Base-by-base conservation (phyloP, 192 early-diverging fungal genomes). In the Backusella tuberculispora region DNA sequence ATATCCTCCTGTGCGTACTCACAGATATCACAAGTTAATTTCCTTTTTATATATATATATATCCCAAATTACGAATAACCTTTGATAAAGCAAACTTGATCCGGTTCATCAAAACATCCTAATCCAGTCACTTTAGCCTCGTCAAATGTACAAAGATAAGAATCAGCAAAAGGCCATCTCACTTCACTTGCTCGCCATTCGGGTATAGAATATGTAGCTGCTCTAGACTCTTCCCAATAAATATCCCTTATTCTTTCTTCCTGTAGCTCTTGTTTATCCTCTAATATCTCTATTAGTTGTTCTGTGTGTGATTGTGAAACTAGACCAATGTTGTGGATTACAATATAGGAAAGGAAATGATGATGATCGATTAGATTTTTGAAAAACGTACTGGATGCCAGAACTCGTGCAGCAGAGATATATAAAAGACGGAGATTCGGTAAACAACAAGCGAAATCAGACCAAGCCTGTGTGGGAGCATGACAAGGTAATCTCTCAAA, bases 51-150 rank as follows among this genome's bases (percentile, higher is more conserved):
- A 6, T n/a, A 37, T 64, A 34, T 34, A 34, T 34, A 34, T 34
- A 34, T 34, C 0, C 12, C 63, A 64, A 13, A 41, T 67, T 74
- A 68, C 37, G 66, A 63, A 63, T 77, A 80, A 6, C 79, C 79
- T n/a, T 77, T 76, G 2, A 80, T 75, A 45, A 80, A 76, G 29
- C 79, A 80, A 21, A 80, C 68, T 71, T 73, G 71, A 76, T 80
- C 76, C 9, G 72, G 56, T 38, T 63, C 41, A 72, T 74, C 72
- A 46, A 80, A 80, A 66, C 75, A 76, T 0, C 56, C 38, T 15
- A 77, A 74, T 44, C 79, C 79, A 34, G 43, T 53, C 21, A 34
- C 29, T 66, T 74, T 48, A 13, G 73, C 72, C n/a, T 76, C 40
- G 6, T 73, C 66, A 13, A 53, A 77, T 24, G 75, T 73, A 37